Evolutionary conservation across 768 basidiomycete species (phyloP), one percentile per base, ranked within the genome.

Genomic region (Leccinum broughii): DNA sequence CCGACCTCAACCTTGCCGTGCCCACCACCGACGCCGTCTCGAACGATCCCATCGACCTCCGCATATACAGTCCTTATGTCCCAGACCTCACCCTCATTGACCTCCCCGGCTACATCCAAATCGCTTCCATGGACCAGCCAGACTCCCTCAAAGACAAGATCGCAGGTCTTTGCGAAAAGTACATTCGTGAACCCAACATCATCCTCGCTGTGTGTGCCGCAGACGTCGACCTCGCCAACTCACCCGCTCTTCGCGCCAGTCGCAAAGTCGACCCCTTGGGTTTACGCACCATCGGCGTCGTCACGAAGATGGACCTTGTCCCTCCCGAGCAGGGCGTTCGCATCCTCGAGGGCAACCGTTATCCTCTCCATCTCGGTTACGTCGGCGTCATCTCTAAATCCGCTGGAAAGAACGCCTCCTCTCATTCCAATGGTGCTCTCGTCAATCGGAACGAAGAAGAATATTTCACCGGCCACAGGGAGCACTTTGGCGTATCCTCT

Each of bases 131-230:
- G 77, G 96, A 99, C 77, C 97, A 99, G 71, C 97, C 97, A 0
- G 95, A 98, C 64, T 80, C 83, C 20, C 83, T 99, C 62, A 97
- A 93, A 72, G 93, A 96, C 69, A 96, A 98, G 75, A 96, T 99
- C 62, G 80, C 90, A 0, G 68, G 72, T 9, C 79, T 99, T 1
- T 98, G 97, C 75, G 97, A 98, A 58, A 92, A 88, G 71, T 99
- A 99, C 74, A 99, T 99, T 68, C 87, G 92, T n/a, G 94, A 98
- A 72, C 96, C 97, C n/a, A 99, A 99, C 74, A 94, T 99, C 74
- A 90, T 98, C 66, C 85, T 99, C n/a, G 96, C 97, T 5, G 93
- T 99, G 17, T 99, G 97, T 71, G 92, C 97, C 8, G 97, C 97
- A 8, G 95, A 99, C 72, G 97, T 99, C 57, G 97, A 99, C 77